phyloP scores from a whole-genome alignment of 352 stramenopile species.

The Phytophthora vignae region DNA sequence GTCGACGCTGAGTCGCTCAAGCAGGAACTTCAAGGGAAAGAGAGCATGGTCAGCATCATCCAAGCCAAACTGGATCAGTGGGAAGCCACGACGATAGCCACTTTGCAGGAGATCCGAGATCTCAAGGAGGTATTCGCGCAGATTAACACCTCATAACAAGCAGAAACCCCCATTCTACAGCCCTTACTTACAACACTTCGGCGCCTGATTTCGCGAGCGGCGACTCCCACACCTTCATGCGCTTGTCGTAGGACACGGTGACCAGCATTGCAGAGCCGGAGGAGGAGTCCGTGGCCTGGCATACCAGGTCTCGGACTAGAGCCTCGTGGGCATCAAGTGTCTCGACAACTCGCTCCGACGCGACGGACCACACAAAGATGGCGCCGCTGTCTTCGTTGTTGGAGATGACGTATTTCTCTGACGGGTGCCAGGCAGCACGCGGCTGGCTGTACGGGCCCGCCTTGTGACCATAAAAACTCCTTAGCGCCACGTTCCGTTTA shows the following conservation, averaged over 20 bases:
- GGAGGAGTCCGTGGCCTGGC: slow-evolving; percentile 16
- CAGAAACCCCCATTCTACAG: slow-evolving; percentile 6
- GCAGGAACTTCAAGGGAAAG: slow-evolving; percentile 49
- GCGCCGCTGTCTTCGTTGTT: slow-evolving; percentile 78
- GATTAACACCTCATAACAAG: slow-evolving; percentile 41
- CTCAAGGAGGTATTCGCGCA: slow-evolving; percentile 73
- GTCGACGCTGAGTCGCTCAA: slow-evolving; percentile 33
- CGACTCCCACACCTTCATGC: slow-evolving; percentile 70
- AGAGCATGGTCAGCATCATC: slow-evolving; percentile 53
- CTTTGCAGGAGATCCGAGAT: slow-evolving; percentile 75
- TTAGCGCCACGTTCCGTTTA: slow-evolving; percentile 67
- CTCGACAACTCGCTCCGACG: slow-evolving; percentile 79
- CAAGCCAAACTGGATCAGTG: slow-evolving; percentile 69
- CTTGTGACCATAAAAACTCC: slow-evolving; percentile 88
- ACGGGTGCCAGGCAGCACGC: slow-evolving; percentile 74
- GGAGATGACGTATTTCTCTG: slow-evolving; percentile 86
- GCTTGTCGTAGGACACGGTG: slow-evolving; percentile 87
- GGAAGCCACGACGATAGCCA: slow-evolving; percentile 70
- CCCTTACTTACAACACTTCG: slow-evolving; percentile 22
- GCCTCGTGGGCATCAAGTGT: slow-evolving; percentile 74
- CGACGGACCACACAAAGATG: slow-evolving; percentile 79
- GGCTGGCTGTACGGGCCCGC: slow-evolving; percentile 85
- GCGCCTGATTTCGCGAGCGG: slow-evolving; percentile 20
- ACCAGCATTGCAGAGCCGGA: slow-evolving; percentile 44
- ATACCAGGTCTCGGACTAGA: slow-evolving; percentile 65